Evolutionary conservation across 805 yeast species (phyloP).

Genomic region (Wickerhamomyces alni): DNA sequence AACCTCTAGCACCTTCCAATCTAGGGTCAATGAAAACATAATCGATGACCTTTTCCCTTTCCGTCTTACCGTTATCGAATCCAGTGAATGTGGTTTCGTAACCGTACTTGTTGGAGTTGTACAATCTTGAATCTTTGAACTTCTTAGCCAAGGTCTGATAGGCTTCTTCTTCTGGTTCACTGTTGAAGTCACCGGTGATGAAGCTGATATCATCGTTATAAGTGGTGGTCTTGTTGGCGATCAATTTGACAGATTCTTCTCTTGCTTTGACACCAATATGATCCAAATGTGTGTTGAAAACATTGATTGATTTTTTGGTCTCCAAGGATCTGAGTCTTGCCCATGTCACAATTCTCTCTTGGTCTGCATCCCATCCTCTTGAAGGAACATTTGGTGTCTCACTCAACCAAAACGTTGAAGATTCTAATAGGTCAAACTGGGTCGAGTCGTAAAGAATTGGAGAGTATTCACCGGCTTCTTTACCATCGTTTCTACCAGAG

Average conservation of each 20-base stretch:
- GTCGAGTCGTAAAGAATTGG: constrained; percentile 38
- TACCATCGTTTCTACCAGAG: constrained; percentile 50
- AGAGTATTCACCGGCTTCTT: constrained; percentile 41
- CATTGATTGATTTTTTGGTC: constrained; percentile 17
- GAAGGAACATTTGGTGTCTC: constrained; percentile 50
- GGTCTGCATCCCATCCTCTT: constrained; percentile 44
- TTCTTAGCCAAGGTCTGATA: constrained; percentile 33
- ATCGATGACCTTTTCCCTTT: constrained; percentile 27
- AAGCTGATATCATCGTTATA: constrained; percentile 33
- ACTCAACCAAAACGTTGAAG: constrained; percentile 48
- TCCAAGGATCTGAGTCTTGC: constrained; percentile 23
- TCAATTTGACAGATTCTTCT: constrained; percentile 37
- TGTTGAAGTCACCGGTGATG: constrained; percentile 55
- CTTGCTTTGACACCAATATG: constrained; percentile 42
- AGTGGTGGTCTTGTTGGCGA: constrained; percentile 30
- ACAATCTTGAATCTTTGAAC: constrained; percentile 32
- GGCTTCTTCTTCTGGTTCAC: constrained; percentile 36
- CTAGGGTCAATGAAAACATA: constrained; percentile 20
- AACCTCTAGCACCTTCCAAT: constrained; percentile 14
- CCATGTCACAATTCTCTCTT: constrained; percentile 32
- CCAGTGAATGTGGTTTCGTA: constrained; percentile 43
- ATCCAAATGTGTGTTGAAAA: constrained; percentile 47
- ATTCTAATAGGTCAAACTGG: constrained; percentile 32
- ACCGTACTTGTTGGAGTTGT: constrained; percentile 31
- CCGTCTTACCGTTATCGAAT: constrained; percentile 27